Evolutionary conservation across 768 basidiomycete species (phyloP).

Genomic region (Suillus fuscotomentosus): DNA sequence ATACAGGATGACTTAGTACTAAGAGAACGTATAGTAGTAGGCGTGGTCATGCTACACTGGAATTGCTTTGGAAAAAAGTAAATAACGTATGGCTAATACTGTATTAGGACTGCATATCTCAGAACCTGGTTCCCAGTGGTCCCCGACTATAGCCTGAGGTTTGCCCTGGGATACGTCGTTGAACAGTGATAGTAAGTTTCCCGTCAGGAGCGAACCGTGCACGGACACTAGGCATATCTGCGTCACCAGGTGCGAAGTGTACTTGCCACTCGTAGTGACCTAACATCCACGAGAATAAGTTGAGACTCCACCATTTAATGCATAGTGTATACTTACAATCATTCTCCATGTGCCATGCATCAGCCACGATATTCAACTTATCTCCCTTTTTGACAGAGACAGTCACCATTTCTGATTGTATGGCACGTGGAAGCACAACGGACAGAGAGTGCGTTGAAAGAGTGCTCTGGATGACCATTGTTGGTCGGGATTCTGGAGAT

Average conservation of each 20-base stretch:
- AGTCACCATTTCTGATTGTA: constrained; percentile 63
- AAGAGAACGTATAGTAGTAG: not conserved
- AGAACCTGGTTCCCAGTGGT: constrained; percentile 27
- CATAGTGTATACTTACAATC: constrained; percentile 46
- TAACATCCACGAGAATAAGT: constrained; percentile 17
- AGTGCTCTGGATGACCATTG: constrained; percentile 44
- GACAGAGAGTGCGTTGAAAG: constrained; percentile 41
- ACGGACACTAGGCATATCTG: constrained; percentile 51
- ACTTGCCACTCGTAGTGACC: constrained; percentile 66
- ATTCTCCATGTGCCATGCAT: constrained; percentile 59
- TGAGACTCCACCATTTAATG: not conserved
- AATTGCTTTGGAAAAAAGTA: not conserved
- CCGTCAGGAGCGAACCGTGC: constrained; percentile 48
- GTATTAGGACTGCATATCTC: constrained; percentile 19
- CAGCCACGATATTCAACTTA: constrained; percentile 54
- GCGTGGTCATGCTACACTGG: not conserved
- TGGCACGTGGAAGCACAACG: constrained; percentile 46
- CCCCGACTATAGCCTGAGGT: constrained; percentile 14
- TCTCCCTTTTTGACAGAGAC: constrained; percentile 60
- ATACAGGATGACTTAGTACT: constrained; percentile 1
- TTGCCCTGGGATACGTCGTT: constrained; percentile 27
- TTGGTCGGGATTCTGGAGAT: constrained; percentile 36
- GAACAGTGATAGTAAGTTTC: constrained; percentile 47
- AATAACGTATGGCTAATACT: not conserved
- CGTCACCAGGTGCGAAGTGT: constrained; percentile 50